Percentiles rank a stretch among this genome's conserved stretches.
These are phyloP conservation scores for Colletotrichum scovillei DNA, from an alignment of 2,329 filamentous ascomycete genomes.

Conservation along the genomic window DNA sequence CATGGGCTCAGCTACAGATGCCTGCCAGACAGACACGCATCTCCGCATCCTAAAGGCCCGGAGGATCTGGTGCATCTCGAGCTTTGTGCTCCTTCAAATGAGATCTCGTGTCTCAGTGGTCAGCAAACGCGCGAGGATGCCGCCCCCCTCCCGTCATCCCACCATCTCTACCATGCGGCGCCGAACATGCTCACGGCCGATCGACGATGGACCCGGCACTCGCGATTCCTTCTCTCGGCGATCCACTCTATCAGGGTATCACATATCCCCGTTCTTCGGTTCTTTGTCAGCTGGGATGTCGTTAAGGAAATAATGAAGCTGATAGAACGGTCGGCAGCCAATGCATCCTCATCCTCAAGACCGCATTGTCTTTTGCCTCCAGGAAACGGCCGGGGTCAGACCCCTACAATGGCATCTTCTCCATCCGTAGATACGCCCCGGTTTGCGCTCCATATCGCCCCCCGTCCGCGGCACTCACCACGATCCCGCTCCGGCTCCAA, in stretches of 20 bases:
- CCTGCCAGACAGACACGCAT: conserved; percentile 13
- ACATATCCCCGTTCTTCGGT: background rate
- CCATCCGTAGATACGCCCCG: background rate
- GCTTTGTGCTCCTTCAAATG: conserved; percentile 9
- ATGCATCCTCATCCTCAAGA: background rate
- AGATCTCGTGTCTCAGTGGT: conserved; percentile 34
- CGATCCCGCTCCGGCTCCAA: conserved; percentile 15
- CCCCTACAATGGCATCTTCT: background rate
- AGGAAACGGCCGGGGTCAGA: background rate
- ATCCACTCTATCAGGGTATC: conserved; percentile 8
- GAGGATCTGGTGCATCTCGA: conserved; percentile 14
- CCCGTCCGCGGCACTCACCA: conserved; percentile 11
- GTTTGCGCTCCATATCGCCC: background rate
- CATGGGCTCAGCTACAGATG: conserved; percentile 19
- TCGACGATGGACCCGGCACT: conserved; percentile 6
- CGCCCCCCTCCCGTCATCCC: background rate
- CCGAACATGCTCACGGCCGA: conserved; percentile 11
- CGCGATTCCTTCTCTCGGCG: background rate
- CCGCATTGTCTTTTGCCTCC: background rate
- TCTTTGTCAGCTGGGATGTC: background rate
- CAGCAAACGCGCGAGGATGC: conserved; percentile 19
- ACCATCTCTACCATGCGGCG: conserved; percentile 2
- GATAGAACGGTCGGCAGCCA: background rate
- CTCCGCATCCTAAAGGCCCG: conserved; percentile 7
- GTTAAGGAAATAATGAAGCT: background rate